These are phyloP conservation scores for Phytophthora podocarpi DNA, from an alignment of 352 stramenopile genomes.

Conservation along the genomic window DNA sequence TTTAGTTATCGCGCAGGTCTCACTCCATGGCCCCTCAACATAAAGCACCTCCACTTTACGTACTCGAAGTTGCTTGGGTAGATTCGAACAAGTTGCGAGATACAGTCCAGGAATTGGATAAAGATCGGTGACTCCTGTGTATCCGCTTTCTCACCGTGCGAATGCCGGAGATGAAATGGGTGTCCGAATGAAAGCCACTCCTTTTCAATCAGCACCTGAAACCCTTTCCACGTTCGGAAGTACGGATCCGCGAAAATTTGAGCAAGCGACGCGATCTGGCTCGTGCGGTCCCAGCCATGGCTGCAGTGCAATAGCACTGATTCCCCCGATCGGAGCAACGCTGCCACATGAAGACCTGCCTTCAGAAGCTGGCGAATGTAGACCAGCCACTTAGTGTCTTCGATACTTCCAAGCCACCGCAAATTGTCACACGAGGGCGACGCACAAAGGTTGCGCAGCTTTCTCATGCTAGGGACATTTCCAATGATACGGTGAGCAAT, in stretches of 20 bases:
- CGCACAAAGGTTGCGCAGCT: conserved; percentile 67
- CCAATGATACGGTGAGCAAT: background rate
- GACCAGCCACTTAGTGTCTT: conserved; percentile 97
- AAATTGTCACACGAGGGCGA: conserved; percentile 92
- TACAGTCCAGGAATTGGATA: conserved; percentile 86
- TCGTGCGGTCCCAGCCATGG: conserved; percentile 90
- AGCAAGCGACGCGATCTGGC: conserved; percentile 83
- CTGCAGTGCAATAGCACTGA: conserved; percentile 87
- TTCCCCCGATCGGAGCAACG: conserved; percentile 89
- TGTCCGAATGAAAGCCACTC: conserved; percentile 87
- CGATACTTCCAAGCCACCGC: conserved; percentile 91
- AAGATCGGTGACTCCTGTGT: conserved; percentile 87
- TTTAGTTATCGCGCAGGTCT: background rate
- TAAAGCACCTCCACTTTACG: conserved; percentile 3
- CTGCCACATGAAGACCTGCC: conserved; percentile 90
- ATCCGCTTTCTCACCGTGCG: conserved; percentile 78
- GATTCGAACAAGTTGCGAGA: conserved; percentile 88
- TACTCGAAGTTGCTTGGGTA: conserved; percentile 97
- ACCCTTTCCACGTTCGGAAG: conserved; percentile 79
- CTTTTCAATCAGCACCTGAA: conserved; percentile 86
- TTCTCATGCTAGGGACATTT: conserved; percentile 63
- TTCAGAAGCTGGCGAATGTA: conserved; percentile 95
- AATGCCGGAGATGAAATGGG: conserved; percentile 80
- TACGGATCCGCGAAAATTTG: conserved; percentile 81
- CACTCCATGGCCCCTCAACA: background rate